Percentiles rank a stretch among this genome's conserved stretches.
These are phyloP conservation scores for Fusarium austroafricanum DNA, from an alignment of 2,329 filamentous ascomycete genomes.

Conservation along the genomic window DNA sequence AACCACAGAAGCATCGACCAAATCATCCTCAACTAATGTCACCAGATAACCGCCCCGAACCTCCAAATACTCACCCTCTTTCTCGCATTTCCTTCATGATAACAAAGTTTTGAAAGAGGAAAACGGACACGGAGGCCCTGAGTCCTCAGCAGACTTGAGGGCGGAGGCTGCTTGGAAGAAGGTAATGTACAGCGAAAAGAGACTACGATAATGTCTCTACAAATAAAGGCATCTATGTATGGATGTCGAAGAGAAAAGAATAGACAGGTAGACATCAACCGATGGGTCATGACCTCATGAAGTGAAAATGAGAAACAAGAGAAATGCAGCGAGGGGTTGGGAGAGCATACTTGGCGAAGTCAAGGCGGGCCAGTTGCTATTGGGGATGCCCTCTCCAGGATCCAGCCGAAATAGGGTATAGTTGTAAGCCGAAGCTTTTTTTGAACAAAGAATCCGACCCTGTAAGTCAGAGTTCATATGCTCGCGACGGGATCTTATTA, in stretches of 20 bases:
- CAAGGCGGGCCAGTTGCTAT: conserved; percentile 10
- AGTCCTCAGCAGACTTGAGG: conserved; percentile 43
- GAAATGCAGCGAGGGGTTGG: conserved; percentile 22
- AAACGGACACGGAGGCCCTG: neutral
- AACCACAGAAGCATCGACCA: conserved; percentile 18
- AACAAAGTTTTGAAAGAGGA: conserved; percentile 21
- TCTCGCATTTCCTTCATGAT: conserved; percentile 1
- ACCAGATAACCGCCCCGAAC: conserved; percentile 17
- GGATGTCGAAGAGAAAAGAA: conserved; percentile 28
- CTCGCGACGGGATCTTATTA: conserved; percentile 27
- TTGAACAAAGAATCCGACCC: conserved; percentile 18
- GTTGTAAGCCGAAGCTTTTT: conserved; percentile 18
- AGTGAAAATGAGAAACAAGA: conserved; percentile 38
- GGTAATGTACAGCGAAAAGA: conserved; percentile 49
- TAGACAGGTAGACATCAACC: conserved; percentile 53
- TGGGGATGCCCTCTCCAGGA: conserved; percentile 30
- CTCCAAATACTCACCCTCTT: conserved; percentile 1
- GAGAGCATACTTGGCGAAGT: conserved; percentile 17
- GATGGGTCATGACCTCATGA: conserved; percentile 51
- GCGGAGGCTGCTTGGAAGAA: conserved; percentile 45
- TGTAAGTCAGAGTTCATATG: conserved; percentile 17
- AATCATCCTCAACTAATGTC: conserved; percentile 27
- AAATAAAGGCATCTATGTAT: conserved; percentile 32
- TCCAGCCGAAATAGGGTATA: conserved; percentile 41
- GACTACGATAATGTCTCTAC: conserved; percentile 26